A percentile compares a stretch with the other conserved stretches of the same genome.
These are phyloP conservation scores for Naegleria lovaniensis DNA, from an alignment of 208 protist genomes.

Conservation along the genomic window DNA sequence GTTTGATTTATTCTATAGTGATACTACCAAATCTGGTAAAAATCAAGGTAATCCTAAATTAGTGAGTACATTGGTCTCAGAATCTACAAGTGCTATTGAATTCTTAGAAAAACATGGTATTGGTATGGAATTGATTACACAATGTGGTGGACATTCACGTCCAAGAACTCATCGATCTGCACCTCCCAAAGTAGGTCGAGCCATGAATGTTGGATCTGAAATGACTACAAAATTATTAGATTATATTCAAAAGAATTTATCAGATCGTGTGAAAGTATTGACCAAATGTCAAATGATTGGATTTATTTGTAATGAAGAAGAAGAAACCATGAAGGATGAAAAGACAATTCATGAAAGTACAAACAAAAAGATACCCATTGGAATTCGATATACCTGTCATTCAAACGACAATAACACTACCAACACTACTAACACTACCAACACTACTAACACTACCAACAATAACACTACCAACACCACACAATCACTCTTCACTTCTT, in stretches of 20 bases:
- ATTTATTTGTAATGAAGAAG: slow-evolving; percentile 27
- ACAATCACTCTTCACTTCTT: slow-evolving; percentile 38
- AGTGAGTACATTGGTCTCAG: slow-evolving; percentile 53
- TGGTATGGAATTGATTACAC: slow-evolving; percentile 57
- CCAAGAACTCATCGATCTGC: slow-evolving; percentile 62
- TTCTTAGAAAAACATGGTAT: slow-evolving; percentile 61
- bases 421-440: slow-evolving; percentile 51
- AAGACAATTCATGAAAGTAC: slow-evolving; percentile 69
- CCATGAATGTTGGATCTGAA: background rate
- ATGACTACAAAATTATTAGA: slow-evolving; percentile 30
- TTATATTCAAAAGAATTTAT: slow-evolving; percentile 33
- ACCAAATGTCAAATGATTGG: background rate
- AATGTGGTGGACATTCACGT: slow-evolving; percentile 69
- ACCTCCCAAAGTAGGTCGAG: background rate
- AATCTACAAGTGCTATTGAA: slow-evolving; percentile 57
- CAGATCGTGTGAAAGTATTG: background rate
- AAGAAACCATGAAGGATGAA: no score
- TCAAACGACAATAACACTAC: slow-evolving; percentile 22
- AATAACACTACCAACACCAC: slow-evolving; percentile 45
- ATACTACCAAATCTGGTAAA: slow-evolving; percentile 34
- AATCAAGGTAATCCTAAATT: slow-evolving; percentile 21
- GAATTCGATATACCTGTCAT: background rate
- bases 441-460: slow-evolving; percentile 52
- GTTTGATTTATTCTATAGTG: slow-evolving; percentile 42
- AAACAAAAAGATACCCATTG: slow-evolving; percentile 45